phyloP scores from a whole-genome alignment of 257 asterid species.

The Solanum medicagineum region DNA sequence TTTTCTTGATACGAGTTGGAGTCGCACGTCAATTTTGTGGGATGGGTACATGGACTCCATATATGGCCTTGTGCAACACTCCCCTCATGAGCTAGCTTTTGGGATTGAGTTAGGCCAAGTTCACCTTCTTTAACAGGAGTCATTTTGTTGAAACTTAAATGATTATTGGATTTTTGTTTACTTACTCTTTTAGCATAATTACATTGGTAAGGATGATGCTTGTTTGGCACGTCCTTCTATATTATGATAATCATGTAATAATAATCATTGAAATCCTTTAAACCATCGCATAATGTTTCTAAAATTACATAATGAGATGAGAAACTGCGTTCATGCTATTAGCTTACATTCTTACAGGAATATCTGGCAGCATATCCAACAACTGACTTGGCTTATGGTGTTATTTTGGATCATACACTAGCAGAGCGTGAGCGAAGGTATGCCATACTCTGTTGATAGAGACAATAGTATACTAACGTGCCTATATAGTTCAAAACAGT shows the following conservation, averaged over 20 bases:
- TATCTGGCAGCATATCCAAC: constrained; percentile 70
- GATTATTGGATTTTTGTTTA: not conserved
- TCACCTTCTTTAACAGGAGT: not conserved
- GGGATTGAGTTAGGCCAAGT: not conserved
- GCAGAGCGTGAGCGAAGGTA: constrained; percentile 99
- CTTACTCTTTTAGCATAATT: not conserved
- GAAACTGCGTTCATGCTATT: constrained; percentile 1
- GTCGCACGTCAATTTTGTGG: not conserved
- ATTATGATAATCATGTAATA: not conserved
- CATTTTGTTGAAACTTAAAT: not conserved
- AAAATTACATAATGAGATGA: not conserved
- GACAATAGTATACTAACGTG: not conserved
- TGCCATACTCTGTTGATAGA: not conserved
- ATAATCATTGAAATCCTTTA: not conserved
- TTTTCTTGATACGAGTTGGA: not conserved
- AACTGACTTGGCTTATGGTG: constrained; percentile 81
- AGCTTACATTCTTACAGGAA: constrained; percentile 48
- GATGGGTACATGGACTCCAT: not conserved
- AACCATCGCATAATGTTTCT: not conserved
- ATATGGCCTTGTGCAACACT: not conserved
- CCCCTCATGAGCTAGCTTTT: not conserved
- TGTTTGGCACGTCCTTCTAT: not conserved
- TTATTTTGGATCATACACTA: constrained; percentile 92
- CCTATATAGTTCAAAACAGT: not conserved
- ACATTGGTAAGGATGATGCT: not conserved